Conservation (phyloP, 23 red algal genomes). For the Chondrus crispus region DNA sequence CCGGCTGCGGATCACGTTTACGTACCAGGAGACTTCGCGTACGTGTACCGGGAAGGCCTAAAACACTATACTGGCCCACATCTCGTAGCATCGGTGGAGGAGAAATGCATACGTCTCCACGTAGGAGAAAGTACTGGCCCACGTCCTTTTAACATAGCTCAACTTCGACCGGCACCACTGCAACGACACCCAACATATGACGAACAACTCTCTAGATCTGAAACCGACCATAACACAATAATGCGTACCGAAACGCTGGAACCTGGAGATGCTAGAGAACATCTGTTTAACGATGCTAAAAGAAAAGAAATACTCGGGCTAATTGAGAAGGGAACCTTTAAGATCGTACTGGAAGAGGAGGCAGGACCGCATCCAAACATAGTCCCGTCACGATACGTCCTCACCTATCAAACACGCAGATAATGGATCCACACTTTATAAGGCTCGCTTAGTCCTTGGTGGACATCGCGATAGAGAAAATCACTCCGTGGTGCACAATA, state of each 20-base stretch:
- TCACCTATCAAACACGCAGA: not conserved
- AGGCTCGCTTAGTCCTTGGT: not conserved
- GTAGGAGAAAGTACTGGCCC: not conserved
- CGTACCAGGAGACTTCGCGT: not conserved
- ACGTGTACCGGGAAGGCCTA: not conserved
- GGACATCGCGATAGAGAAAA: constrained; percentile 4
- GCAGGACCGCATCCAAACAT: not conserved
- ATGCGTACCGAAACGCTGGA: not conserved
- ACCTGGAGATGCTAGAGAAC: not conserved
- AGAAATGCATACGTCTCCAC: not conserved
- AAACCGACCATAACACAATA: not conserved
- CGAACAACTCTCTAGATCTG: not conserved
- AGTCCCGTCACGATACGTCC: not conserved
- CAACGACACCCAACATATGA: not conserved
- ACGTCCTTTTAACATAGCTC: not conserved
- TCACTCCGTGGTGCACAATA: not conserved
- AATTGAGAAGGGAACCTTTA: not conserved
- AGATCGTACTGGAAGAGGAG: not conserved
- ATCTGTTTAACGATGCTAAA: not conserved
- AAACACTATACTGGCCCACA: not conserved
- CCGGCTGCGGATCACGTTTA: not conserved
- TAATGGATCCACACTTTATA: not conserved
- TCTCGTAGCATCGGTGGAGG: not conserved
- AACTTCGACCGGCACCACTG: not conserved
- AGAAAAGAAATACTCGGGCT: not conserved